Conservation (phyloP, 306 rosid genomes). For the Hippophae tibetana region DNA sequence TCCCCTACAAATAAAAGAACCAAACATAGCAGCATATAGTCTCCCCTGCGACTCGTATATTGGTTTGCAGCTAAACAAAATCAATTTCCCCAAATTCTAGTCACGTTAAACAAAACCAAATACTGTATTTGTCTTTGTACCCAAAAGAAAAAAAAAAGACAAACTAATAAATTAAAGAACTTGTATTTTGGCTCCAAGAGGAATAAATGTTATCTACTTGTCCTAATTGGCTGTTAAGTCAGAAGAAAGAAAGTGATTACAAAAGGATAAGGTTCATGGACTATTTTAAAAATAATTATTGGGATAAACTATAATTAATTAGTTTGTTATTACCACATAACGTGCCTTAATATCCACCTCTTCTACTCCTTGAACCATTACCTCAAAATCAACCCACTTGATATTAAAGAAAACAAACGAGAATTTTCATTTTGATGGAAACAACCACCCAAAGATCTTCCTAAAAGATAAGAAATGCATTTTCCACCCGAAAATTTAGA, state of each 20-base stretch:
- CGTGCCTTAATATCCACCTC: neutral
- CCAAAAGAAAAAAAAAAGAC: neutral
- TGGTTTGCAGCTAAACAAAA: conserved; percentile 9
- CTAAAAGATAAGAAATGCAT: conserved; percentile 19
- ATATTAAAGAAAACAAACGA: neutral
- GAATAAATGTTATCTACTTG: neutral
- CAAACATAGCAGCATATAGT: too few species aligned
- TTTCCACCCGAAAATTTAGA: conserved; percentile 1
- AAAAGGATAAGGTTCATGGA: too few species aligned
- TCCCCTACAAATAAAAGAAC: too few species aligned
- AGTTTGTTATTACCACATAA: neutral
- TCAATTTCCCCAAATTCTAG: too few species aligned
- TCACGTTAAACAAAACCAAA: neutral
- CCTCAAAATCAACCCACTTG: conserved; percentile 5
- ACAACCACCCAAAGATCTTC: neutral
- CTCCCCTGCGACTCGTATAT: neutral
- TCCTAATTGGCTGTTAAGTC: neutral
- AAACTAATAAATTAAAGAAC: neutral
- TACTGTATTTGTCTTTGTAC: neutral
- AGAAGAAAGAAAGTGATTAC: too few species aligned
- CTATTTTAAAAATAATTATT: too few species aligned
- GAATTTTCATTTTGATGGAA: neutral
- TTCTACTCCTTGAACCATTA: conserved; percentile 5
- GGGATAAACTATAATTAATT: neutral
- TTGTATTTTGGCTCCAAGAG: neutral